These are phyloP conservation scores for Podospora pseudoanserina DNA, from an alignment of 495 filamentous ascomycete genomes.

Conservation along the genomic window DNA sequence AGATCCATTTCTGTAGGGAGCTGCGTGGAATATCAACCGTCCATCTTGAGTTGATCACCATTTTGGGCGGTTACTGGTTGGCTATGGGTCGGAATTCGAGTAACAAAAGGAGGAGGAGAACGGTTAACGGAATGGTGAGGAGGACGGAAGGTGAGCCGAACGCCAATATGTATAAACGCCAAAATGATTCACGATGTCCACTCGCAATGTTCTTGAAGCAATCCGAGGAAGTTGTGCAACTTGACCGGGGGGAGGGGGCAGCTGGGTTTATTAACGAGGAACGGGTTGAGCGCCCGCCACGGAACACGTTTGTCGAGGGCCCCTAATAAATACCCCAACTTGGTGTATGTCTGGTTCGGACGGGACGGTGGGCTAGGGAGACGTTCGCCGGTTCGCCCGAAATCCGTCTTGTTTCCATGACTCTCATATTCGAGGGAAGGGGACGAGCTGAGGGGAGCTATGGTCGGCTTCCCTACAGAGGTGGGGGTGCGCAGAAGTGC, in stretches of 20 bases:
- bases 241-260: neutral
- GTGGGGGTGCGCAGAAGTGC: neutral
- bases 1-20: constrained; percentile 42
- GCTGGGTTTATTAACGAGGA: neutral
- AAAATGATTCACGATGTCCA: neutral
- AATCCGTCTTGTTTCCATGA: constrained; percentile 2
- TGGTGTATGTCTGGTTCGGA: neutral
- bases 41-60: constrained; percentile 47
- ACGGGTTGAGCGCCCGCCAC: neutral
- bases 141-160: neutral
- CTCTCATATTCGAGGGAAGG: neutral
- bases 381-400: neutral
- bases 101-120: neutral
- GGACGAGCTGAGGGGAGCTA: neutral
- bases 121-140: neutral
- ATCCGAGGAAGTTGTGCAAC: neutral
- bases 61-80: constrained; percentile 16
- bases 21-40: constrained; percentile 32
- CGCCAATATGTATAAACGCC: neutral
- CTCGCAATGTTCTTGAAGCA: neutral
- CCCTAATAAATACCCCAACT: neutral
- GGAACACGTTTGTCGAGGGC: constrained; percentile 3
- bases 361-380: neutral
- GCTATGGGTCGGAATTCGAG: neutral
- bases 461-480: neutral